phyloP scores from a whole-genome alignment of 2,329 filamentous ascomycete species.

The Juglanconis sp. region DNA sequence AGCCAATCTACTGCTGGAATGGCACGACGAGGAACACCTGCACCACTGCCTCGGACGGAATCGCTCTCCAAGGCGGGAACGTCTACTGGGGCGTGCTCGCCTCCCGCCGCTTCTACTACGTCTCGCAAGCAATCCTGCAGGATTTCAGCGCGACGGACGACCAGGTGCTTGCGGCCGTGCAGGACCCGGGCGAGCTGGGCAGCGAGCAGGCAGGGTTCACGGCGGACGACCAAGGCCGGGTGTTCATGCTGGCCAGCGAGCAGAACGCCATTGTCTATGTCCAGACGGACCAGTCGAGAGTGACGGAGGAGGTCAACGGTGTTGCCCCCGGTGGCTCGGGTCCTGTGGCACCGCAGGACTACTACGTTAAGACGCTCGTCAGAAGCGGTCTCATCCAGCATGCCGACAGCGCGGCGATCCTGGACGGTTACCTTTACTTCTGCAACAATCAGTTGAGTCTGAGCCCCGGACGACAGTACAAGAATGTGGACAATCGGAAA shows the following conservation, averaged over 20 bases:
- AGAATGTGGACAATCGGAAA: conserved; percentile 33
- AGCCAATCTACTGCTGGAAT: conserved; percentile 33
- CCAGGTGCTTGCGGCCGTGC: conserved; percentile 33
- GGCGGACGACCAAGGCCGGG: conserved; percentile 36
- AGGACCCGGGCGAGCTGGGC: conserved; percentile 35
- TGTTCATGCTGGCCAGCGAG: conserved; percentile 39
- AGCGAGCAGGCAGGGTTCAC: conserved; percentile 40
- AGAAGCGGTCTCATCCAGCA: conserved; percentile 39
- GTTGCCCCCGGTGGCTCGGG: conserved; percentile 29
- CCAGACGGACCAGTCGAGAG: conserved; percentile 32
- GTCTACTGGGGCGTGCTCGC: conserved; percentile 41
- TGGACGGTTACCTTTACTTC: conserved; percentile 40
- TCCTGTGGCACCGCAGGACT: conserved; percentile 31
- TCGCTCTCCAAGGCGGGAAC: conserved; percentile 37
- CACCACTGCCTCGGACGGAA: conserved; percentile 32
- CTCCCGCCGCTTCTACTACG: conserved; percentile 37
- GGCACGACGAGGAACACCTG: conserved; percentile 29
- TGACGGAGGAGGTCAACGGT: conserved; percentile 33
- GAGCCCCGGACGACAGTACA: conserved; percentile 33
- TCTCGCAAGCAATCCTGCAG: conserved; percentile 32
- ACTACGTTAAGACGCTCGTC: conserved; percentile 37
- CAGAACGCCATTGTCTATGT: conserved; percentile 43
- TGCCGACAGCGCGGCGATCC: conserved; percentile 37
- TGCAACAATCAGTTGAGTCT: conserved; percentile 38
- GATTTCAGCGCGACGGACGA: conserved; percentile 30